Conservation (phyloP, 2,329 filamentous ascomycete genomes). For the Aspergillus nomiae region DNA sequence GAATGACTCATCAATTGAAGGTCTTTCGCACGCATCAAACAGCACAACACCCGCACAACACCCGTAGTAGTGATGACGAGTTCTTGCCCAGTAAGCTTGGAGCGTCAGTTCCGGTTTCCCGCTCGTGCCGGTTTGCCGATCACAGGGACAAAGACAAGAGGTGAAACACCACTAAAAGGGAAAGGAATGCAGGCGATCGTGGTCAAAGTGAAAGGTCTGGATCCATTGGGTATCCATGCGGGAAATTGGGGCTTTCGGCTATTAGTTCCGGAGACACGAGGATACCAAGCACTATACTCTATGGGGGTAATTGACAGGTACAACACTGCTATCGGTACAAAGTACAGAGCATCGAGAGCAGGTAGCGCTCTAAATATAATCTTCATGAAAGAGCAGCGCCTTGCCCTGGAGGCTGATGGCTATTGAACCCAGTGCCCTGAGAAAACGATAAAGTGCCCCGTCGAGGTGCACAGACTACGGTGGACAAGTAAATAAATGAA, state of each 20-base stretch:
- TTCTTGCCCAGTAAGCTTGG: constrained; percentile 4
- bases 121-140: constrained; percentile 39
- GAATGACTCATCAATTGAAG: neutral
- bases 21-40: neutral
- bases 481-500: neutral
- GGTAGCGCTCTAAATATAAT: neutral
- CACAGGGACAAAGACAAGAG: constrained; percentile 3
- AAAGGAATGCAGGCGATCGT: neutral
- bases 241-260: constrained; percentile 1
- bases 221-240: constrained; percentile 15
- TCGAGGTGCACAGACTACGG: neutral
- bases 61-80: neutral
- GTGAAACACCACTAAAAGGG: neutral
- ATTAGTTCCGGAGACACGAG: neutral
- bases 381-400: neutral
- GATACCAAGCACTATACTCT: neutral
- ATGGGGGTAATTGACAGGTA: neutral
- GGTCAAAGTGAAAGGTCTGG: constrained; percentile 1
- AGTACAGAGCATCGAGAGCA: neutral
- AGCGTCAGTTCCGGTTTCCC: constrained; percentile 15
- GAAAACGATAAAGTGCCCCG: neutral
- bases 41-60: neutral
- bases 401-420: neutral
- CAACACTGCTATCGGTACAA: no score
- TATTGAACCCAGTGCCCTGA: neutral